These are phyloP conservation scores for Metschnikowia noctiluminum DNA, from an alignment of 805 yeast species.

Conservation along the genomic window DNA sequence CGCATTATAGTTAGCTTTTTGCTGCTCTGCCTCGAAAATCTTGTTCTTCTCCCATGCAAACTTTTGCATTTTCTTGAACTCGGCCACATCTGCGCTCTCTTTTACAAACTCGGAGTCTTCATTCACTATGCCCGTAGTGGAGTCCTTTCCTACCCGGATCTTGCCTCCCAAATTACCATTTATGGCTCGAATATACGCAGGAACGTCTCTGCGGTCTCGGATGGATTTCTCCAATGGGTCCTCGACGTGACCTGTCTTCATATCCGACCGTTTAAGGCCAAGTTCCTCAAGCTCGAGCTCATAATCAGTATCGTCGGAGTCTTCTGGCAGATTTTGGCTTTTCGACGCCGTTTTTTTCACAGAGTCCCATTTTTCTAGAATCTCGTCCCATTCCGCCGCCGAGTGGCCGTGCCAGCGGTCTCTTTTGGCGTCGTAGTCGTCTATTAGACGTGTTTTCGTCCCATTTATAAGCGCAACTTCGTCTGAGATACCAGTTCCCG, in stretches of 20 bases:
- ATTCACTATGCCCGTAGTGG: conserved; percentile 21
- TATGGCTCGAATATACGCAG: conserved; percentile 56
- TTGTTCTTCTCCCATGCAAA: conserved; percentile 45
- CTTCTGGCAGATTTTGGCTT: conserved; percentile 9
- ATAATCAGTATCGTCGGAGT: conserved; percentile 38
- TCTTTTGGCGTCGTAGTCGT: conserved; percentile 65
- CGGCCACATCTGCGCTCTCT: conserved; percentile 49
- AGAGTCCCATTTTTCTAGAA: conserved; percentile 44
- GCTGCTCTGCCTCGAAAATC: conserved; percentile 13
- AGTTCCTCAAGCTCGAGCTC: conserved; percentile 40
- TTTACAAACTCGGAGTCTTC: conserved; percentile 25
- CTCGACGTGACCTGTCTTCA: conserved; percentile 25
- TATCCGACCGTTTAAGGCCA: conserved; percentile 25
- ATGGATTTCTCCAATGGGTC: conserved; percentile 43
- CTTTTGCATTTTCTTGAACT: conserved; percentile 45
- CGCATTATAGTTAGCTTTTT: conserved; percentile 8
- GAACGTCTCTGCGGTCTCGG: conserved; percentile 71
- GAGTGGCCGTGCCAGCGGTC: conserved; percentile 85
- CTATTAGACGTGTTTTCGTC: conserved; percentile 21
- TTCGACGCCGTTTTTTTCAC: conserved; percentile 16
- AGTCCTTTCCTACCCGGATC: conserved; percentile 33
- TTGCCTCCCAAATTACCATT: conserved; percentile 26
- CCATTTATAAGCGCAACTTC: conserved; percentile 18
- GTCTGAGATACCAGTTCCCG: conserved; percentile 58
- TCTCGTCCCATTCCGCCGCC: conserved; percentile 55